Base-by-base conservation (phyloP, 129 eudicot species). In the Artemisia annua region DNA sequence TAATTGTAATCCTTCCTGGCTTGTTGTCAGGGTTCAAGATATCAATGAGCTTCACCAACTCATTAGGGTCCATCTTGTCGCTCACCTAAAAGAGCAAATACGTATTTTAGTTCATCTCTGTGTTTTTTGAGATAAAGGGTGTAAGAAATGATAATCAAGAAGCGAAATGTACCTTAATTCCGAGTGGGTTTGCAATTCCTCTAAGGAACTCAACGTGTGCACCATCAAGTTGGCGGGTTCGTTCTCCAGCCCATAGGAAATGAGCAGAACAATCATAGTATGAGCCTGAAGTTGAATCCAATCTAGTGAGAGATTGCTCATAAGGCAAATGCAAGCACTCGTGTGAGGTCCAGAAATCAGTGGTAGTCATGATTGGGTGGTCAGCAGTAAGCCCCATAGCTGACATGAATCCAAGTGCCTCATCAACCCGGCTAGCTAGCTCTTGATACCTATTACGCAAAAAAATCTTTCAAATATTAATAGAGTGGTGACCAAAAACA, bases 181-280 rank as follows among this genome's bases (percentile, higher is more conserved):
- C 98, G 57, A 92, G 91, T 16, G 98, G 98, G 69, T 92, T 92
- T 3, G 98, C 95, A 54, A 92, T 82, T 61, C 98, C 98, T 85
- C 96, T 85, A 14, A 89, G 79, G 83, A 92, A 92, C 77, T 92
- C 98, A 50, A 89, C 95, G 35, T 89, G 98, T 22, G 98, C 98
- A 7, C 98, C 98, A 80, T 92, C 98, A 56, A 92, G 82, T 32
- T 92, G 98, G 71, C 98, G 84, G 13, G 98, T 92, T 62, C 98
- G 84, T 59, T 92, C 98, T 48, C 98, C 98, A 13, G 83, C 98
- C 98, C 98, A 92, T 13, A 92, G 71, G 43, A 92, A 77, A 83
- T 92, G 98, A 14, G 98, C 98, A 3, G 98, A 92, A 74, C 98
- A 92, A 54, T 89, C 98, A 78, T 92, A 92, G 82, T 85, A 84